phyloP scores from a whole-genome alignment of 257 asterid genomes.

The Capsicum pubescens region DNA sequence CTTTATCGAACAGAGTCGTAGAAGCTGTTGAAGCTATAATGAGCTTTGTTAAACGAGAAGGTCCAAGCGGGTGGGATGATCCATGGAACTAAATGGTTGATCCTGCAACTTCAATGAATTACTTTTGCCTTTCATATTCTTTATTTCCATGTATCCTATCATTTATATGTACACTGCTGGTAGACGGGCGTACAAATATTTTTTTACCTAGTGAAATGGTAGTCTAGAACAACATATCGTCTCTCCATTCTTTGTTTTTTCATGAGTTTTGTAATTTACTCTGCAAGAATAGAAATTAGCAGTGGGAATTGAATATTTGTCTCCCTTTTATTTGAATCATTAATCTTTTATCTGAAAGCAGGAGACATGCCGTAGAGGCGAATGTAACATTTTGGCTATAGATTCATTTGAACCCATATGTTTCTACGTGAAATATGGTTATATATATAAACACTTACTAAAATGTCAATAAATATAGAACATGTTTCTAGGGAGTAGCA shows the following conservation, averaged over 20 bases:
- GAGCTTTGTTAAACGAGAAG: conserved; percentile 73
- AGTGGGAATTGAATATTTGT: neutral
- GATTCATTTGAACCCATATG: neutral
- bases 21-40: conserved; percentile 74
- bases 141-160: conserved; percentile 19
- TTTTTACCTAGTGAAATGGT: conserved; percentile 8
- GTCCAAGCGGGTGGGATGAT: conserved; percentile 88
- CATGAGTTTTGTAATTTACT: conserved; percentile 14
- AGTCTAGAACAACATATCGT: neutral
- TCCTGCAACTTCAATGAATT: conserved; percentile 12
- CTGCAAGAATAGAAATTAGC: neutral
- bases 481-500: no score
- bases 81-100: conserved; percentile 66
- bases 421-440: neutral
- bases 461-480: neutral
- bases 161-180: conserved; percentile 17
- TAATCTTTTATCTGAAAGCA: neutral
- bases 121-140: conserved; percentile 22
- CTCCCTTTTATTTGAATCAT: neutral
- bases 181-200: neutral
- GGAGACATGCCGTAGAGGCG: no score
- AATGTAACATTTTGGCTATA: neutral
- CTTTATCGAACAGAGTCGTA: conserved; percentile 69
- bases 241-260: conserved; percentile 7
- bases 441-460: neutral